Conservation (phyloP, 768 basidiomycete genomes). For the Pleurotus salmoneostramineus region DNA sequence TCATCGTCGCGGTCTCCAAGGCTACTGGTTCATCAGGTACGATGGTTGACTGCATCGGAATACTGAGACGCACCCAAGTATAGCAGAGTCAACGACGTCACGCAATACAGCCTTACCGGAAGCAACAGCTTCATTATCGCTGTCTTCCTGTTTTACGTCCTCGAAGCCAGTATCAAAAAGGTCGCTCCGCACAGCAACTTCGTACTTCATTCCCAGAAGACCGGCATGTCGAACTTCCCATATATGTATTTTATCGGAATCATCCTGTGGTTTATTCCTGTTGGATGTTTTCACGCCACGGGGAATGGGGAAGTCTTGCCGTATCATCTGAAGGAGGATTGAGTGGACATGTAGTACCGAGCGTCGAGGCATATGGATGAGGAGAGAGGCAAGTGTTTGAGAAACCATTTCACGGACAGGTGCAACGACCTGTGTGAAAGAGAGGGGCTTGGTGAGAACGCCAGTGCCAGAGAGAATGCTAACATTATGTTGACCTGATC, state of each 20-base stretch:
- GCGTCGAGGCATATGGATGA: slow-evolving; percentile 82
- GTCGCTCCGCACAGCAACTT: slow-evolving; percentile 90
- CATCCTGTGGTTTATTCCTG: slow-evolving; percentile 20
- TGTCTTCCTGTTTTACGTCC: slow-evolving; percentile 31
- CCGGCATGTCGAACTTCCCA: slow-evolving; percentile 99
- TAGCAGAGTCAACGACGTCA: slow-evolving; percentile 86
- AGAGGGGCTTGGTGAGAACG: too few relatives aligned
- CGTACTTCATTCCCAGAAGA: slow-evolving; percentile 93
- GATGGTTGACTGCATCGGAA: neutral
- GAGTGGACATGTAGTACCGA: slow-evolving; percentile 79
- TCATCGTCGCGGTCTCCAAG: slow-evolving; percentile 92
- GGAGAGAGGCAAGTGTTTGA: slow-evolving; percentile 86
- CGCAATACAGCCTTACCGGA: slow-evolving; percentile 57
- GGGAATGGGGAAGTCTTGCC: slow-evolving; percentile 69
- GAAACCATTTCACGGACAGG: slow-evolving; percentile 96
- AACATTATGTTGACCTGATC: slow-evolving; percentile 56
- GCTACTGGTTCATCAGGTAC: slow-evolving; percentile 33
- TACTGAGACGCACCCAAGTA: slow-evolving; percentile 68
- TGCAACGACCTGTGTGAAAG: slow-evolving; percentile 63
- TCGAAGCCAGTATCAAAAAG: slow-evolving; percentile 50
- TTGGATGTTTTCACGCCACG: slow-evolving; percentile 13
- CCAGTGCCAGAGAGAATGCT: neutral
- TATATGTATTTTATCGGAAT: slow-evolving; percentile 55
- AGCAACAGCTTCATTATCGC: slow-evolving; percentile 22
- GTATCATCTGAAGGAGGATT: slow-evolving; percentile 89